phyloP scores from a whole-genome alignment of 805 yeast genomes.

The Brettanomyces nanus region DNA sequence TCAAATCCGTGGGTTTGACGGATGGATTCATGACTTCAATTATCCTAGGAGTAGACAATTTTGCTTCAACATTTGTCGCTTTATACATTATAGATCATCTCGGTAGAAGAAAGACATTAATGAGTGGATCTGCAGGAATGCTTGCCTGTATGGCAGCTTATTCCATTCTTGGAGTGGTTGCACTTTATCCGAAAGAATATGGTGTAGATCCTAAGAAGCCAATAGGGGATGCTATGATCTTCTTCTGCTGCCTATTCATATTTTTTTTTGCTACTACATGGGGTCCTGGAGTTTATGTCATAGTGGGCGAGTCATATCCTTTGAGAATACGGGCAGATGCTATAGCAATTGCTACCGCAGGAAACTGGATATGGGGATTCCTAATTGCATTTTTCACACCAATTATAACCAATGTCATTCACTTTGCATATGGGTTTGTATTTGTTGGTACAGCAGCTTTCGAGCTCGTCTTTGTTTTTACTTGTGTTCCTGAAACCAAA shows the following conservation, averaged over 20 bases:
- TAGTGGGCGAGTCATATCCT: conserved; percentile 61
- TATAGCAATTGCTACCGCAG: conserved; percentile 46
- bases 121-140: conserved; percentile 43
- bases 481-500: conserved; percentile 44
- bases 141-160: conserved; percentile 45
- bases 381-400: conserved; percentile 67
- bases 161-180: conserved; percentile 45
- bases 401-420: conserved; percentile 49
- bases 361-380: conserved; percentile 59
- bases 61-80: conserved; percentile 42
- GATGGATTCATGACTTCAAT: conserved; percentile 51
- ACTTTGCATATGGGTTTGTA: conserved; percentile 60
- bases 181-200: conserved; percentile 29
- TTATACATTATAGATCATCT: conserved; percentile 38
- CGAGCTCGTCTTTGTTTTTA: background rate
- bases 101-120: conserved; percentile 39
- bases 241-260: conserved; percentile 50
- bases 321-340: conserved; percentile 48
- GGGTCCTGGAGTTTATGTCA: conserved; percentile 62
- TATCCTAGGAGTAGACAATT: conserved; percentile 45
- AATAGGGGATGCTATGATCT: conserved; percentile 46
- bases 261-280: conserved; percentile 60
- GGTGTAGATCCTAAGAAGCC: conserved; percentile 27
- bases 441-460: conserved; percentile 28
- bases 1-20: conserved; percentile 39